These are phyloP conservation scores for Fragaria vesca DNA, from an alignment of 306 rosid species.

Conservation along the genomic window DNA sequence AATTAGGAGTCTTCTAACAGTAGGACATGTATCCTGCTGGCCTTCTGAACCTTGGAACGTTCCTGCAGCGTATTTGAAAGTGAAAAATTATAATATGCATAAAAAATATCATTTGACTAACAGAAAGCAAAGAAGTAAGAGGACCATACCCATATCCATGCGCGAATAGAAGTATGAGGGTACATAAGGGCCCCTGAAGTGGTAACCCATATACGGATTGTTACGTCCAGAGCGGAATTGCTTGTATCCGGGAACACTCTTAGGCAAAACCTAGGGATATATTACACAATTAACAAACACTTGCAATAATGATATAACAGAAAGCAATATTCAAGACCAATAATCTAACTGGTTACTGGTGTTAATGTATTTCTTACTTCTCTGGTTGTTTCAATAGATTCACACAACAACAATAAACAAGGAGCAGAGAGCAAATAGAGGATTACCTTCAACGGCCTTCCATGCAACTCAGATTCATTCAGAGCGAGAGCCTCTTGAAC, in stretches of 20 bases:
- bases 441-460: slow-evolving; percentile 81
- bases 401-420: background rate
- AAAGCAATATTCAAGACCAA: background rate
- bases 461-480: slow-evolving; percentile 82
- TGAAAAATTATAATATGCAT: slow-evolving; percentile 14
- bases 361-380: background rate
- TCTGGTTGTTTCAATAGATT: background rate
- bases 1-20: slow-evolving; percentile 37
- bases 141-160: slow-evolving; percentile 68
- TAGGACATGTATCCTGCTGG: slow-evolving; percentile 74
- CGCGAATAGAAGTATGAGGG: slow-evolving; percentile 74
- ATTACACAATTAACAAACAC: background rate
- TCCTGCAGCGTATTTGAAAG: slow-evolving; percentile 47
- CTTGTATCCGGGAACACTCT: slow-evolving; percentile 97
- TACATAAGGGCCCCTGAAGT: slow-evolving; percentile 69
- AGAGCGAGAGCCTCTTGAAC: slow-evolving; percentile 77
- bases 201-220: slow-evolving; percentile 63
- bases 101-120: background rate
- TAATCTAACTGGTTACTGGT: too few species aligned
- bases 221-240: slow-evolving; percentile 73
- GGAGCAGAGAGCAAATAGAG: background rate
- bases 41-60: slow-evolving; percentile 77
- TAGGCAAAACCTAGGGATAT: slow-evolving; percentile 61
- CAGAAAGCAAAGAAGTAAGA: background rate
- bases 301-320: background rate